Base-by-base conservation (phyloP, 805 yeast species). In the Saturnispora quitensis region DNA sequence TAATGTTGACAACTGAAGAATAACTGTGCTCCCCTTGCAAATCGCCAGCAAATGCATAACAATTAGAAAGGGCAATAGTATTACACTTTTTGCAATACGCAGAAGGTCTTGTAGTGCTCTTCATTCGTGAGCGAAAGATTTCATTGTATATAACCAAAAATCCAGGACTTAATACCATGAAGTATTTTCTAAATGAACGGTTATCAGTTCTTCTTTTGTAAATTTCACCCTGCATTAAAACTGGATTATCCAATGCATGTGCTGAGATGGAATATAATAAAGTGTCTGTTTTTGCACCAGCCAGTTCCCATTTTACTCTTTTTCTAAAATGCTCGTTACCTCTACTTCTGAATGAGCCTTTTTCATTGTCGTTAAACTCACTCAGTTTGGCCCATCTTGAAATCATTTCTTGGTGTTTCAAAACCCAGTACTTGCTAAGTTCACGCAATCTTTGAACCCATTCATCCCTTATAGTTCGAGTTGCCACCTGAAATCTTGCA, bases 191-290 rank as follows among this genome's bases (percentile, higher is more conserved):
- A 67, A 90, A 91, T 35, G 78, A 72, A 1, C 87, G 67, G 61
- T 84, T 89, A 61, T 81, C 86, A 53, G 77, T 79, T 3, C 79
- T 73, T 60, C 89, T 90, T 56, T 80, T 80, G 61, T 77, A 89
- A 25, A 91, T 63, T 33, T 72, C 65, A 0, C 97, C 97, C 53
- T 80, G 75, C 68, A 73, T 73, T 22, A 84, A 68, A 3, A 90
- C 67, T 10, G 83, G 74, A 15, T 81, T 76, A 25, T 81, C 74
- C 66, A 84, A 71, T 0, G 91, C 73, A 48, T 80, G 63, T 3
- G 81, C 70, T 10, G 83, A 78, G 20, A 82, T 74, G 55, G 80
- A 78, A 61, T 78, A 78, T 3, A 80, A 63, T 9, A 55, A 54
- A 0, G 84, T 71, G 57, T 83, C 82, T 0, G 88, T 78, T 1